Conservation (phyloP, 306 rosid genomes). For the Ochetophila trinervis region DNA sequence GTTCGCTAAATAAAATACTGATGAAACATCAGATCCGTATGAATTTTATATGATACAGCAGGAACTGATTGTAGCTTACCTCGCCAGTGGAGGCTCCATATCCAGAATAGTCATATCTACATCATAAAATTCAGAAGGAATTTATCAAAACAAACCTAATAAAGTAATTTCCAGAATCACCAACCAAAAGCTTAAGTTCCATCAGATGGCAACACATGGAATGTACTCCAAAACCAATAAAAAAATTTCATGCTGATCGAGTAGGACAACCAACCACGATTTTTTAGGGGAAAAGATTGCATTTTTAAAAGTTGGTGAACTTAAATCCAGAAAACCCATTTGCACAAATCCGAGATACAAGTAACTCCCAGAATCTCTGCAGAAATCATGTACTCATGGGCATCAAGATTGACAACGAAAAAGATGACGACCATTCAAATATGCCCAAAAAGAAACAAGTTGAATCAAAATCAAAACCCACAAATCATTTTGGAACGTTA, state of each 20-base stretch:
- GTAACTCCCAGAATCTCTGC: too few species aligned
- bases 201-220: neutral
- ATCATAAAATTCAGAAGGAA: conserved; percentile 30
- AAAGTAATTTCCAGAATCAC: conserved; percentile 5
- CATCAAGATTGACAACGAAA: neutral
- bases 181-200: conserved; percentile 3
- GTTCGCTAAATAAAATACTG: neutral
- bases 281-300: too few species aligned
- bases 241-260: too few species aligned
- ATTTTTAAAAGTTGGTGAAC: neutral
- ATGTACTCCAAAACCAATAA: neutral
- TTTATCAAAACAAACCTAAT: conserved; percentile 19
- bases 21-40: neutral
- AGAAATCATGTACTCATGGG: neutral
- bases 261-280: too few species aligned
- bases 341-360: neutral
- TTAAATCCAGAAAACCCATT: conserved; percentile 4
- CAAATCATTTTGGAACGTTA: too few species aligned
- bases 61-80: conserved; percentile 47
- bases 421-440: neutral
- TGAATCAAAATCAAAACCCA: neutral
- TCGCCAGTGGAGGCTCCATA: conserved; percentile 97
- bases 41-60: conserved; percentile 8
- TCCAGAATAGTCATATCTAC: conserved; percentile 98
- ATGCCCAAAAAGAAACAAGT: conserved; percentile 13